These are phyloP conservation scores for Metschnikowia koreensis DNA, from an alignment of 805 yeast species.

Conservation along the genomic window DNA sequence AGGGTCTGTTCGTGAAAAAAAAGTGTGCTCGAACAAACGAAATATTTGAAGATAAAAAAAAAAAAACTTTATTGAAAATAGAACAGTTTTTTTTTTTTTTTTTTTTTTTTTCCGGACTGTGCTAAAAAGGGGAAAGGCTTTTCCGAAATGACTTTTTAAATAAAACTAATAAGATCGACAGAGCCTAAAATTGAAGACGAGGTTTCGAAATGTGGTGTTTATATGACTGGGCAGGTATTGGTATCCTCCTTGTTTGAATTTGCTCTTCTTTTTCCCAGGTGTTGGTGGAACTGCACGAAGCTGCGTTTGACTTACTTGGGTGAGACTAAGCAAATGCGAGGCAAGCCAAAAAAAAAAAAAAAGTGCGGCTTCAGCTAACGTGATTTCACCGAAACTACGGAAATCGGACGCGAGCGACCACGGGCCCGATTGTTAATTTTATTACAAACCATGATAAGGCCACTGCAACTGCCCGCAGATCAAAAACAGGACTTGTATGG, in stretches of 20 bases:
- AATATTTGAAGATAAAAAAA: no score
- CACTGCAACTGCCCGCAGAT: not conserved
- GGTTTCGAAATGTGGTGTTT: not conserved
- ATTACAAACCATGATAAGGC: not conserved
- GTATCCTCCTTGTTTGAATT: not conserved
- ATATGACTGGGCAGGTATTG: no score
- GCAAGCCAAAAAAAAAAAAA: not conserved
- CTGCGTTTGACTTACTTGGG: not conserved
- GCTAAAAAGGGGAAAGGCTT: not conserved
- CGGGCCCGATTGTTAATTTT: not conserved
- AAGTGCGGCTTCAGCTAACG: not conserved
- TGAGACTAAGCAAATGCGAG: not conserved
- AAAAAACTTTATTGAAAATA: no score
- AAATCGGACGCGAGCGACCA: not conserved
- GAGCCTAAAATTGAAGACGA: not conserved
- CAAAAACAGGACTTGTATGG: not conserved
- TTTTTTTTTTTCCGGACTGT: not conserved
- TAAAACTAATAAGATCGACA: not conserved
- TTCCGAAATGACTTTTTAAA: not conserved
- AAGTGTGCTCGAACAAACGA: not conserved
- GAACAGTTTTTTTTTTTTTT: no score
- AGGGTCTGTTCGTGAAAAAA: not conserved
- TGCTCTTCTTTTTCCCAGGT: conserved; percentile 2
- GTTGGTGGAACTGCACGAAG: conserved; percentile 3
- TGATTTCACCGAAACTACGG: not conserved